These are phyloP conservation scores for Pseudisothecium myosuroides DNA, from an alignment of 225 moss, liverwort and hornwort genomes.

Conservation along the genomic window DNA sequence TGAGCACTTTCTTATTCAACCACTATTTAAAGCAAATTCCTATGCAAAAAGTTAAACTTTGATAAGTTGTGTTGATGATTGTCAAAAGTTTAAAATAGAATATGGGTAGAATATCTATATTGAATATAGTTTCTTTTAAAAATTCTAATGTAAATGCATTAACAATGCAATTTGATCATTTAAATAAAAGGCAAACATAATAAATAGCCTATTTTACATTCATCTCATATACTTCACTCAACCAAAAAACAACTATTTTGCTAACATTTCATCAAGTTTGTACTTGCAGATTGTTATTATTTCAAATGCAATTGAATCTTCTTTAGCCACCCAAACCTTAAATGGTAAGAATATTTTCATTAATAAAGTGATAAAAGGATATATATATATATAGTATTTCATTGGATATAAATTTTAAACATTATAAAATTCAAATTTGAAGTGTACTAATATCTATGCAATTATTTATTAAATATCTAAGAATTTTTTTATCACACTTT, in stretches of 20 bases:
- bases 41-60: not conserved
- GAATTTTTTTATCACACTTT: not conserved
- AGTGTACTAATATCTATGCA: not conserved
- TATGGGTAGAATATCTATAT: not conserved
- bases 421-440: not conserved
- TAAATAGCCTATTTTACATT: not conserved
- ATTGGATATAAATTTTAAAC: not conserved
- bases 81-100: not conserved
- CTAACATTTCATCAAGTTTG: not conserved
- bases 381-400: not conserved
- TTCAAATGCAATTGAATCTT: not conserved
- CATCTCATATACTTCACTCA: not conserved
- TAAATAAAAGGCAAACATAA: not conserved
- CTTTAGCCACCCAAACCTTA: not conserved
- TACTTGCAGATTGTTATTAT: not conserved
- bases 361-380: not conserved
- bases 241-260: not conserved
- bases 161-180: not conserved
- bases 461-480: not conserved
- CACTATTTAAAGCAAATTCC: constrained; percentile 13
- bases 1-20: constrained; percentile 16
- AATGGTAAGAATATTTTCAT: not conserved
- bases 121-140: not conserved
- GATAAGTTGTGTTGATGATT: not conserved
- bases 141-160: too few species aligned